A percentile compares a stretch with the other conserved stretches of the same genome.
Evolutionary conservation across 345 rosid species (phyloP).

Genomic region (Schrenkiella parvula): DNA sequence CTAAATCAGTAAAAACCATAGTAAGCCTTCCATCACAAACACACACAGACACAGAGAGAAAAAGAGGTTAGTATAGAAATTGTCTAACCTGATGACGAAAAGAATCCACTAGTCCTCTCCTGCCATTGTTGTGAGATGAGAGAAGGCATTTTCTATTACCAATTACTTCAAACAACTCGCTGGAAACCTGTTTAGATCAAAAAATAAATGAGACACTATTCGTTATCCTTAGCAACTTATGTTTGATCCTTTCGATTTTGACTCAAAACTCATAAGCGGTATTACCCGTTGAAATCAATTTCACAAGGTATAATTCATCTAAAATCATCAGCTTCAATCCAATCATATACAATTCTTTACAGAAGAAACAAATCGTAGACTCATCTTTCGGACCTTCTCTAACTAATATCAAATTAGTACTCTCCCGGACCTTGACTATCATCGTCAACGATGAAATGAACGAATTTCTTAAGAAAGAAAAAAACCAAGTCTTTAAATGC

Average conservation of each 20-base stretch:
- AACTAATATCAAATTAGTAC: neutral
- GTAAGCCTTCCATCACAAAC: constrained; percentile 6
- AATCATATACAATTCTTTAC: neutral
- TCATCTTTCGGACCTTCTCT: neutral
- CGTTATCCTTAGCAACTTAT: neutral
- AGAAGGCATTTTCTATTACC: constrained; percentile 58
- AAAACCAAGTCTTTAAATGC: neutral
- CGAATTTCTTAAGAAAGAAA: neutral
- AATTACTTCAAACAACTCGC: neutral
- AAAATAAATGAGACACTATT: neutral
- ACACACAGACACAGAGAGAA: neutral
- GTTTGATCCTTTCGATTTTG: neutral
- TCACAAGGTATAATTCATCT: neutral
- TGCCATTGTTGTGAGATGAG: constrained; percentile 78
- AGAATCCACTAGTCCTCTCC: constrained; percentile 73
- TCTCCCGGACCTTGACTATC: neutral
- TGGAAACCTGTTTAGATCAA: neutral
- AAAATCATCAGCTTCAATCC: neutral
- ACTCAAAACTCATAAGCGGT: neutral
- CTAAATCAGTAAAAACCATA: constrained; percentile 35
- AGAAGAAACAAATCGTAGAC: neutral
- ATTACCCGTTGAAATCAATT: neutral
- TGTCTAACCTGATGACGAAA: constrained; percentile 79
- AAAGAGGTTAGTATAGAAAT: neutral
- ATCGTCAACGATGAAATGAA: constrained; percentile 8